Evolutionary conservation across 257 asterid genomes (phyloP).

Genomic region (Cruciata laevipes): DNA sequence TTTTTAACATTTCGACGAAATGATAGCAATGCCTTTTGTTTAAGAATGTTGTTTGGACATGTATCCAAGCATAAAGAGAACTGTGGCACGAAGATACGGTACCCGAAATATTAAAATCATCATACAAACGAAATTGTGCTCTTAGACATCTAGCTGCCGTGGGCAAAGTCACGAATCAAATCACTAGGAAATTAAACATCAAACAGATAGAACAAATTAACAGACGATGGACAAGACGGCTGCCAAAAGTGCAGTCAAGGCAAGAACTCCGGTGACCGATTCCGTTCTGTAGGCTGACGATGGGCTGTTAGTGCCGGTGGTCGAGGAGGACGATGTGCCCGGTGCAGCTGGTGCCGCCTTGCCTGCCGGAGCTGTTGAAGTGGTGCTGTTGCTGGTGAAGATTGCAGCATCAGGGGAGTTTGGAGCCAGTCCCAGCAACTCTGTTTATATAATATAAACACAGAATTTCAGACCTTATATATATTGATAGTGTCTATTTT

Average conservation of each 20-base stretch:
- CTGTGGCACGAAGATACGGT: not conserved
- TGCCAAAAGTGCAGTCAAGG: conserved; percentile 12
- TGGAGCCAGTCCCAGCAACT: conserved; percentile 51
- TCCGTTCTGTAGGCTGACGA: conserved; percentile 17
- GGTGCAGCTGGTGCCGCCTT: conserved; percentile 20
- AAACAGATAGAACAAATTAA: not conserved
- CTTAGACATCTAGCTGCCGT: not conserved
- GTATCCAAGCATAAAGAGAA: not conserved
- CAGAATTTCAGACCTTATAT: not conserved
- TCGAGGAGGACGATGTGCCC: conserved; percentile 17
- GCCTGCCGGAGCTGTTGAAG: conserved; percentile 13
- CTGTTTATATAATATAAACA: conserved; percentile 21
- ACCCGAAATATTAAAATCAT: not conserved
- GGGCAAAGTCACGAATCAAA: not conserved
- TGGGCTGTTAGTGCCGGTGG: conserved; percentile 10
- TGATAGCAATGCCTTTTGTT: no score
- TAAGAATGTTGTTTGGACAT: no score
- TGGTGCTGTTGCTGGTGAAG: conserved; percentile 33
- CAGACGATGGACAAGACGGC: not conserved
- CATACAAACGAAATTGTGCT: not conserved
- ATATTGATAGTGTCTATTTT: no score
- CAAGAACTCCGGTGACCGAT: conserved; percentile 18
- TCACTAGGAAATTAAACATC: not conserved
- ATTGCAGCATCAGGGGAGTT: conserved; percentile 68
- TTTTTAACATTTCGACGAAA: no score